Base-by-base conservation (phyloP, 2,329 filamentous ascomycete species). In the Rhexocercosporidium sp. region DNA sequence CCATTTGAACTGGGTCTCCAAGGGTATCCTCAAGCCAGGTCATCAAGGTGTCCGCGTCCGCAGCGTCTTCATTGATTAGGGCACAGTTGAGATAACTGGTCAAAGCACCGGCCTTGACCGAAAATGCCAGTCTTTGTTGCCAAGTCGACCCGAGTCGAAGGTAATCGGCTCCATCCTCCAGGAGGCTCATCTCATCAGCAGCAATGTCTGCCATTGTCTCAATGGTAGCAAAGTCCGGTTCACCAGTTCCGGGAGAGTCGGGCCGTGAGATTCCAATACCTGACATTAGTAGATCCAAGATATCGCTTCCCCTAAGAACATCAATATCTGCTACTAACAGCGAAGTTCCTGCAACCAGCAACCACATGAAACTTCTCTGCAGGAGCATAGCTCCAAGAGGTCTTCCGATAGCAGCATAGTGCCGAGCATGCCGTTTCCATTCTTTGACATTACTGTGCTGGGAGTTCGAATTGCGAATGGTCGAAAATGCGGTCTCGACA, bases 131-230 rank as follows among this genome's bases (percentile, higher is more conserved):
- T 67, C 86, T 89, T 79, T 97, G 95, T 77, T 98, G 94, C 81
- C 91, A 94, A 6, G 90, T 85, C 1, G 94, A 95, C 65, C 92
- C 92, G 66, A 98, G 87, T 73, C 92, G 90, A 51, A 97, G 84
- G 77, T 97, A 98, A 79, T 98, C 96, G 1, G 93, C 91, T 67
- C 92, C 92, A 59, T 94, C 93, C 71, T 98, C 94, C 22, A 99
- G 83, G 60, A 94, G 88, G 73, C 90, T 89, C 84, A 98, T 93
- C 76, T 97, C 92, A 69, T 97, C 92, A 12, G 88, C 84, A 39
- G 94, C 90, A 71, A 97, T 87, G 56, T 87, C 87, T 1, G 92
- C 88, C 70, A 96, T 87, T 11, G 83, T 82, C 70, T 90, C 87
- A 46, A 91, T 81, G 0, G 85, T 87, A 54, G 79, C 81, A 66